phyloP scores from a whole-genome alignment of 2,329 filamentous ascomycete genomes.

The Penicillium psychrosexuale region DNA sequence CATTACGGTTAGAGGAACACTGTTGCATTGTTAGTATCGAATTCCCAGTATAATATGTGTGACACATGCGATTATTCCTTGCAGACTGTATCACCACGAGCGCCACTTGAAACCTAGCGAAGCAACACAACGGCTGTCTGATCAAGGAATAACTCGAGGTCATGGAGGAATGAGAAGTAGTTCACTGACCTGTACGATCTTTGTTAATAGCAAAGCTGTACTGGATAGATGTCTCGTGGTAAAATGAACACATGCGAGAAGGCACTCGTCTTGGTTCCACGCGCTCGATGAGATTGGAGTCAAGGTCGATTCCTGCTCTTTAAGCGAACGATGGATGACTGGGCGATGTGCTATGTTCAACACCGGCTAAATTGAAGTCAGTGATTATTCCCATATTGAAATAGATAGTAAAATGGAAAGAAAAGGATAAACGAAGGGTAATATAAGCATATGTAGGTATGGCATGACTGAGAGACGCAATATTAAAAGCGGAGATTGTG shows the following conservation, averaged over 20 bases:
- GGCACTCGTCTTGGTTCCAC: slow-evolving; percentile 20
- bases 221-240: slow-evolving; percentile 1
- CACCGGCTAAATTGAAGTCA: neutral
- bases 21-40: slow-evolving; percentile 8
- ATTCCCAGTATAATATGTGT: neutral
- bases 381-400: neutral
- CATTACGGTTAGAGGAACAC: slow-evolving; percentile 38
- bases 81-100: slow-evolving; percentile 2
- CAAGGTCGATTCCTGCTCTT: slow-evolving; percentile 8
- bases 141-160: neutral
- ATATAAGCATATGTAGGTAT: neutral
- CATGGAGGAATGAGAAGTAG: neutral
- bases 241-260: slow-evolving; percentile 11
- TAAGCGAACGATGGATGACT: slow-evolving; percentile 4
- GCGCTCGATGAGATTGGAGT: slow-evolving; percentile 4
- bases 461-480: slow-evolving; percentile 1
- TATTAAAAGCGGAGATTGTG: slow-evolving; percentile 1
- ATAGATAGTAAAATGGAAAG: neutral
- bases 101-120: slow-evolving; percentile 7
- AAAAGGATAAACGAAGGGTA: neutral
- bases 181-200: slow-evolving; percentile 13
- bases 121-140: slow-evolving; percentile 4
- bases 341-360: slow-evolving; percentile 17
- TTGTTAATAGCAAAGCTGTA: slow-evolving; percentile 1
- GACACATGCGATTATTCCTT: neutral